Base-by-base conservation (phyloP, 345 rosid species). In the Salix purpurea region DNA sequence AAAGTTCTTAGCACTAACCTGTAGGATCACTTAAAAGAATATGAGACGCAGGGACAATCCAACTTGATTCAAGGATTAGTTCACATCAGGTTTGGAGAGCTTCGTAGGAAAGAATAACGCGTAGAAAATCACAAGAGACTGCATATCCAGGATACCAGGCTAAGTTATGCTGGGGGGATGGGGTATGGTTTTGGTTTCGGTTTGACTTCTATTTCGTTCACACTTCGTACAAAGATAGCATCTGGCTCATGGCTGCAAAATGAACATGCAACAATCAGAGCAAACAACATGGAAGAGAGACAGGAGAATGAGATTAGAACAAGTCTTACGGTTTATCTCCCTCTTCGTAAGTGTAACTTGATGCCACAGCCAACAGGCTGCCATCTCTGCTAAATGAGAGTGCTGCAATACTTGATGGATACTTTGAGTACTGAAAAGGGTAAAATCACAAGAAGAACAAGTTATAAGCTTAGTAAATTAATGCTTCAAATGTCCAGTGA, bases 311-410 rank as follows among this genome's bases (percentile, higher is more conserved):
- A 61, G 69, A 32, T 10, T 72, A 68, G 61, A 74, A 5, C 42
- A 6, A 46, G 30, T 69, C 93, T 80, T 89, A 96, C 99, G 89
- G 87, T 78, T 93, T 96, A 60, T 92, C 97, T 4, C 98, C 98
- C 86, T 96, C 99, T 89, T 96, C 99, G 58, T 77, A 96, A 7
- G 98, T 96, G 80, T 96, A 96, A 80, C 98, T 94, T 40, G 99
- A 96, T 23, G 97, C 99, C 72, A 96, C 99, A 79, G 97, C 99
- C 81, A 94, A 83, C 21, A 92, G 89, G 28, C 91, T 93, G 23
- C 99, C 99, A 79, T 96, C 99, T 85, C 97, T 86, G 80, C 98
- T 96, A 84, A 96, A 96, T 62, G 98, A 94, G 30, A 94, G 86
- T 23, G 99, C 99, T 5, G 99, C 90, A 52, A 94, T 83, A 80